These are phyloP conservation scores for Musa schizocarpa DNA, from an alignment of 176 grass and related monocot species.

Conservation along the genomic window DNA sequence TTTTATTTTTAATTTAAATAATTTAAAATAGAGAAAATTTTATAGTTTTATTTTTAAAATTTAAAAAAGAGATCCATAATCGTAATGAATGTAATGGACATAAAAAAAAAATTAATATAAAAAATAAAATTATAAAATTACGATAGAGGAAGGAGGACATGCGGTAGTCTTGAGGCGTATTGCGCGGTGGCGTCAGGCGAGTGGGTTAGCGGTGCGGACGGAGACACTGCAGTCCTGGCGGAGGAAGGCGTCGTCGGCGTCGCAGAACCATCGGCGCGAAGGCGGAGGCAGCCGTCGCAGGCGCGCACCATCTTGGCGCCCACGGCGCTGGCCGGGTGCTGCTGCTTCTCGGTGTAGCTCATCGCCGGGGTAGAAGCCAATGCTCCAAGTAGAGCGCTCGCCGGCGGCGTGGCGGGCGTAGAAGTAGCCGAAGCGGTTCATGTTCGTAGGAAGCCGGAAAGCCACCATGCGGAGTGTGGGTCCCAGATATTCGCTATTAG, in stretches of 20 bases:
- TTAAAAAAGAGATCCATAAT: too few species aligned
- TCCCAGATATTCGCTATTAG: conserved; percentile 35
- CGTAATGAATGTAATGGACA: too few species aligned
- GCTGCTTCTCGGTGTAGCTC: conserved; percentile 24
- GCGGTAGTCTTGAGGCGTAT: conserved; percentile 1
- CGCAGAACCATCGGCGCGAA: conserved; percentile 89
- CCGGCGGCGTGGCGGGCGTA: not conserved
- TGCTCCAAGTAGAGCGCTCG: not conserved
- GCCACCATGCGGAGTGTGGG: not conserved
- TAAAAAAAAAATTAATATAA: too few species aligned
- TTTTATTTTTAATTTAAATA: too few species aligned
- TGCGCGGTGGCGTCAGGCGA: conserved; percentile 65
- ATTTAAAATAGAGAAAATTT: too few species aligned
- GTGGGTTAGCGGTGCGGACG: conserved; percentile 80
- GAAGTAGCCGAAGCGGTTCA: not conserved
- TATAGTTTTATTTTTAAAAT: too few species aligned
- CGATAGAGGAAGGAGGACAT: not conserved
- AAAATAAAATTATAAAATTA: too few species aligned
- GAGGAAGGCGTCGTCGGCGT: conserved; percentile 77
- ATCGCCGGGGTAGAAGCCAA: not conserved
- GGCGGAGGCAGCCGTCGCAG: conserved; percentile 66
- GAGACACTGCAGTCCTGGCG: conserved; percentile 74
- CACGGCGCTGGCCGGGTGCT: conserved; percentile 12
- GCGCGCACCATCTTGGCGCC: conserved; percentile 60
- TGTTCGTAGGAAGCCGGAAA: not conserved